These are phyloP conservation scores for Backusella tarrabulga DNA, from an alignment of 192 early-diverging fungal genomes.

Conservation along the genomic window DNA sequence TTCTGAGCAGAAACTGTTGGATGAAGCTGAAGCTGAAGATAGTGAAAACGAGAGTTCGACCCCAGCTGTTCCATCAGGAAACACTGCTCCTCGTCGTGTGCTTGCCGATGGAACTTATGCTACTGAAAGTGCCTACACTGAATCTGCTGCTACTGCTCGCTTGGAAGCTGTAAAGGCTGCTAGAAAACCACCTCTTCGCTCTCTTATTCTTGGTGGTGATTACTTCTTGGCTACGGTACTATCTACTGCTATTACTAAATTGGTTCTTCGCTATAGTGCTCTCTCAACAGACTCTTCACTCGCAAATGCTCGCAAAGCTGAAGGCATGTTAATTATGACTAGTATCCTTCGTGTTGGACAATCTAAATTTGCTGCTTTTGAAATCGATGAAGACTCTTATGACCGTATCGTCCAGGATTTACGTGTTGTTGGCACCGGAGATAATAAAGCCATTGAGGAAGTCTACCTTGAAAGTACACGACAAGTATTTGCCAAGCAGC, in stretches of 20 bases:
- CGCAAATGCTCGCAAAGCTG: conserved; percentile 81
- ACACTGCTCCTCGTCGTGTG: conserved; percentile 67
- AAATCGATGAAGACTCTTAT: conserved; percentile 97
- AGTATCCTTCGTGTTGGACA: conserved; percentile 91
- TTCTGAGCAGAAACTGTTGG: conserved; percentile 82
- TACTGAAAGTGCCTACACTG: conserved; percentile 86
- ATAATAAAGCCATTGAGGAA: conserved; percentile 53
- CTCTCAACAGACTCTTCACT: conserved; percentile 44
- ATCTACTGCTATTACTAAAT: conserved; percentile 85
- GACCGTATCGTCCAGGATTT: conserved; percentile 90
- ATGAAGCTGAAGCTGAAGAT: conserved; percentile 64
- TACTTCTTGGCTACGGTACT: conserved; percentile 90
- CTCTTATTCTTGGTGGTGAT: conserved; percentile 88
- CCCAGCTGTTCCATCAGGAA: conserved; percentile 38
- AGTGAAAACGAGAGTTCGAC: conserved; percentile 18
- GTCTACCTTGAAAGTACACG: conserved; percentile 59
- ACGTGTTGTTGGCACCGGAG: conserved; percentile 64
- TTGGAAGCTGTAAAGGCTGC: conserved; percentile 53
- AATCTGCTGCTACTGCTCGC: conserved; percentile 44
- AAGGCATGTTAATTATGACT: conserved; percentile 98
- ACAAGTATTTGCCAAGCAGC: conserved; percentile 60
- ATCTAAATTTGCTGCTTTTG: conserved; percentile 75
- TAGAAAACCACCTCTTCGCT: conserved; percentile 71
- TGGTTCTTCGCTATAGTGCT: conserved; percentile 76
- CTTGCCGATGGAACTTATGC: conserved; percentile 98